Percentiles rank a stretch among this genome's conserved stretches.
Conservation (phyloP, 2,329 filamentous ascomycete species). For the Venturia asperata region DNA sequence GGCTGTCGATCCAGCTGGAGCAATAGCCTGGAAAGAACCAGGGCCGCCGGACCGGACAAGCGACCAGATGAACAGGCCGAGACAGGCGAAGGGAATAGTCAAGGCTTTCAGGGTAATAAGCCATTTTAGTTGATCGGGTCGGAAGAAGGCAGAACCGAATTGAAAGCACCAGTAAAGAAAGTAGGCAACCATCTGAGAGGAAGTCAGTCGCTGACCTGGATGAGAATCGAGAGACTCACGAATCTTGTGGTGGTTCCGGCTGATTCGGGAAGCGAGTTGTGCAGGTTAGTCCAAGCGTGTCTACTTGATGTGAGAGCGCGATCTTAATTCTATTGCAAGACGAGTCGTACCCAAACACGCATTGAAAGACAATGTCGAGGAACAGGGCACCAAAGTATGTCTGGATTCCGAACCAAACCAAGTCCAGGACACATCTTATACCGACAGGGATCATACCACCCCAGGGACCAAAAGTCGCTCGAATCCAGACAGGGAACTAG, state of each 20-base stretch:
- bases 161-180: not conserved
- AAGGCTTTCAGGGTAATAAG: not conserved
- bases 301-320: not conserved
- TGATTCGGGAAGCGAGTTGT: conserved; percentile 2
- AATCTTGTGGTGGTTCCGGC: not conserved
- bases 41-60: not conserved
- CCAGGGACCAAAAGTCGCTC: not conserved
- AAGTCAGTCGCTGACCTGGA: not conserved
- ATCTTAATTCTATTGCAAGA: not conserved
- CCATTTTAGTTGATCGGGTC: not conserved
- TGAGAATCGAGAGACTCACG: not conserved
- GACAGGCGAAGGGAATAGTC: not conserved
- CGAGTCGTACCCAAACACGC: not conserved
- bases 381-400: not conserved
- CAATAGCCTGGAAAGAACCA: not conserved
- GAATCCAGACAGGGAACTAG: not conserved
- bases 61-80: not conserved
- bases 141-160: not conserved
- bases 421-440: not conserved
- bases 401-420: not conserved
- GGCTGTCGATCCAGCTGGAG: not conserved
- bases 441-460: not conserved
- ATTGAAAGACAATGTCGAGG: not conserved
- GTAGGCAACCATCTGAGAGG: not conserved
- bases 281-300: not conserved